phyloP scores from a whole-genome alignment of 2,329 filamentous ascomycete species.

The Ophiostoma populinum region DNA sequence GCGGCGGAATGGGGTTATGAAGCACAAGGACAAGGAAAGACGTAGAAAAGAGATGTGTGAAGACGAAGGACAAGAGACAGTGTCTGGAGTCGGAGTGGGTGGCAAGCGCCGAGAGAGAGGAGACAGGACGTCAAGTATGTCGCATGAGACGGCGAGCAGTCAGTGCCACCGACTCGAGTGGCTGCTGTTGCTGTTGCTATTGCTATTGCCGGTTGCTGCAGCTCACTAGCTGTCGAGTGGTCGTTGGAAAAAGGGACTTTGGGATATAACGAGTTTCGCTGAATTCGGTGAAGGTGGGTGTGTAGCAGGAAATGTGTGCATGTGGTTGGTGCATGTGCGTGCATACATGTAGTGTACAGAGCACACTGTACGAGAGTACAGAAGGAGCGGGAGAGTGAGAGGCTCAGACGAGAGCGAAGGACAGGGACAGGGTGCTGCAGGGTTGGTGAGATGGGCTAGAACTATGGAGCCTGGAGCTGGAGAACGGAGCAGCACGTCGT shows the following conservation, averaged over 20 bases:
- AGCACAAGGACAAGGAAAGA: not conserved
- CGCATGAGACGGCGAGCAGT: slow-evolving; percentile 3
- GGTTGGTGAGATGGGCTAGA: not conserved
- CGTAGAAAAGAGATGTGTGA: slow-evolving; percentile 6
- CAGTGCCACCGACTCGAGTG: no score
- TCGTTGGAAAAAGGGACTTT: slow-evolving; percentile 2
- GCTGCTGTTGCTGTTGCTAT: no score
- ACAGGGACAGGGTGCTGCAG: not conserved
- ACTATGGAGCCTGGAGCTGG: not conserved
- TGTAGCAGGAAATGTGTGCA: slow-evolving; percentile 1
- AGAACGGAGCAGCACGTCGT: slow-evolving; percentile 1
- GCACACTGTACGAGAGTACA: not conserved
- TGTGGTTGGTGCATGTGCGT: not conserved
- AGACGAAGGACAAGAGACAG: slow-evolving; percentile 2
- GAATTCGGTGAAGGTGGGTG: slow-evolving; percentile 3
- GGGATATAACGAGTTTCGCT: slow-evolving; percentile 5
- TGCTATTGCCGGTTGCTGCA: no score
- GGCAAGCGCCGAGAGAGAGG: slow-evolving; percentile 3
- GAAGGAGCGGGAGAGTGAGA: not conserved
- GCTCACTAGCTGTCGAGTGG: not conserved
- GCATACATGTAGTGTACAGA: not conserved
- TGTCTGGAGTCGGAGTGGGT: not conserved
- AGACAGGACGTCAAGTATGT: not conserved
- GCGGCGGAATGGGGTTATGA: not conserved
- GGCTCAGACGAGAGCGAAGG: not conserved